A percentile compares a stretch with the other conserved stretches of the same genome.
Evolutionary conservation across 352 stramenopile species (phyloP).

Genomic region (Globisporangium ultimum): DNA sequence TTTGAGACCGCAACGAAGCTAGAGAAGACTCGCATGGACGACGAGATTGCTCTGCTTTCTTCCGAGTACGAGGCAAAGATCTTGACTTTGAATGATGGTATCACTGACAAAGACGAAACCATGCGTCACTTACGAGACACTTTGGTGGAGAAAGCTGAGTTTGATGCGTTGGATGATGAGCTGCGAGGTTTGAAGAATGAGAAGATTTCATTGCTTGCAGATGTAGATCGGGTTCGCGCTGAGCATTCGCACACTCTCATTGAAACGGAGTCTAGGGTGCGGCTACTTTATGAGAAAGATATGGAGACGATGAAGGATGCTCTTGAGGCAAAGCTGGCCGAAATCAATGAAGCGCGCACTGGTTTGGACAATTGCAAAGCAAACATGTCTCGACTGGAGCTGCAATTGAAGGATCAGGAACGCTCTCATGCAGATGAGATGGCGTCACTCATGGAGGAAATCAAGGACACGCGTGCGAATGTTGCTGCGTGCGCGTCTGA

Average conservation of each 20-base stretch:
- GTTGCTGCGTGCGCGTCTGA: conserved; percentile 32
- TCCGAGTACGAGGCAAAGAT: conserved; percentile 54
- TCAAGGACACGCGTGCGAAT: conserved; percentile 37
- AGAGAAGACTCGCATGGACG: conserved; percentile 31
- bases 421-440: conserved; percentile 35
- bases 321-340: conserved; percentile 35
- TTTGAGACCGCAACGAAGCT: conserved; percentile 33
- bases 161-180: conserved; percentile 42
- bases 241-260: conserved; percentile 30
- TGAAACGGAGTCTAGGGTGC: conserved; percentile 32
- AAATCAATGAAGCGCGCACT: conserved; percentile 34
- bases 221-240: conserved; percentile 32
- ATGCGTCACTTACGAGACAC: conserved; percentile 35
- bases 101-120: conserved; percentile 43
- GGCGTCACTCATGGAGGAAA: conserved; percentile 30
- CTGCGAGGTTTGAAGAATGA: conserved; percentile 38
- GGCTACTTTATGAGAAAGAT: conserved; percentile 30
- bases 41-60: conserved; percentile 36
- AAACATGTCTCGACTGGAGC: conserved; percentile 35
- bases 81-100: conserved; percentile 32
- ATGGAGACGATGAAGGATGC: conserved; percentile 35
- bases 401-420: conserved; percentile 28
- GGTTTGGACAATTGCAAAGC: conserved; percentile 34
- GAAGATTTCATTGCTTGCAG: conserved; percentile 45
- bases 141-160: conserved; percentile 46